Conservation (phyloP, 116 monocot genomes). For the Zostera marina region DNA sequence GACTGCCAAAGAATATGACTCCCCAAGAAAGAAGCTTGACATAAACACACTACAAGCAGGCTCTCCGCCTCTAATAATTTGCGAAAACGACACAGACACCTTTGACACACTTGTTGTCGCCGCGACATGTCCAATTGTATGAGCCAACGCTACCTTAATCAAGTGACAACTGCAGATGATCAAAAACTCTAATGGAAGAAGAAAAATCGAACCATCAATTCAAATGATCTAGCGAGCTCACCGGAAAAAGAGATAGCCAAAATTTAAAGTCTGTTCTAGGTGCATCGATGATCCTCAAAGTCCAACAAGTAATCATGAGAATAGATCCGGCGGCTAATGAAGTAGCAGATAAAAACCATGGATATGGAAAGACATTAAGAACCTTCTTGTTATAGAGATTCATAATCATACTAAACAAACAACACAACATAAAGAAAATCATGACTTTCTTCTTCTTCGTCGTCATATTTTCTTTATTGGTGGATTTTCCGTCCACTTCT, state of each 20-base stretch:
- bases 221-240: neutral
- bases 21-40: constrained; percentile 71
- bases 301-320: neutral
- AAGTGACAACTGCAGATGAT: too few relatives aligned
- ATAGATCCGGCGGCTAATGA: neutral
- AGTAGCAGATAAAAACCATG: neutral
- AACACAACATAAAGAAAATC: neutral
- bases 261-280: neutral
- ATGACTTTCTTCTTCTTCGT: neutral
- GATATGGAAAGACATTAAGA: neutral
- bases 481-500: too few relatives aligned
- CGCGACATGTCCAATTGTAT: constrained; percentile 94
- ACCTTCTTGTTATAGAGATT: constrained; percentile 2
- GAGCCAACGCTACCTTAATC: constrained; percentile 95
- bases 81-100: constrained; percentile 95
- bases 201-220: too few relatives aligned
- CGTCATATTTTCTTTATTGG: too few relatives aligned
- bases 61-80: constrained; percentile 93
- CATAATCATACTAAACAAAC: neutral
- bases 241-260: neutral
- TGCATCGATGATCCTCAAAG: neutral
- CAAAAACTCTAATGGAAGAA: too few relatives aligned
- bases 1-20: constrained; percentile 49
- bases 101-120: constrained; percentile 97
- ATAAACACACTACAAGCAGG: constrained; percentile 84